Base-by-base conservation (phyloP, 2,329 filamentous ascomycete species). In the Berkeleyomyces basicola region DNA sequence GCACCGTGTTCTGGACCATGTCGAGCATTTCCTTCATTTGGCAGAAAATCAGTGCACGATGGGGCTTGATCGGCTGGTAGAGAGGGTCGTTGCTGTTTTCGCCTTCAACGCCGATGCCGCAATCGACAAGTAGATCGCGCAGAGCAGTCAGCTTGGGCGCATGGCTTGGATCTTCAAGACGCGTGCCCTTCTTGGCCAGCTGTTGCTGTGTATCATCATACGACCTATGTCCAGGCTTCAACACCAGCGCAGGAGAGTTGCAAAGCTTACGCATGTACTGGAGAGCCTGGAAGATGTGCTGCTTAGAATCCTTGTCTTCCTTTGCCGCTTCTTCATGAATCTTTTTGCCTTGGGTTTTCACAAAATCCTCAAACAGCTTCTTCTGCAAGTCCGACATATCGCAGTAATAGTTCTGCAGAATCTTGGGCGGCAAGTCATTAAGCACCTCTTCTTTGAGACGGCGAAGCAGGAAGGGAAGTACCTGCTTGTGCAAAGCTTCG, bases 21-120 rank as follows among this genome's bases (percentile, higher is more conserved):
- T 99, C 93, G 33, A 99, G 80, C 95, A 99, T 99, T 73, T 99
- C 93, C 75, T 99, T 99, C 90, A 99, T 96, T 72, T 99, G 93
- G 70, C 93, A 99, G 79, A 99, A 99, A 67, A 99, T 87, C 37
- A 99, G 82, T 0, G 93, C 95, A 53, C 93, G 88, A 71, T 99
- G 93, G 39, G 92, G 93, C 66, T 93, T 96, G 72, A 99, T 95
- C 47, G 91, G 95, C 72, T 89, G 81, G 69, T 84, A 84, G 14
- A 84, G 75, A 1, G 81, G 81, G 65, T 84, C 81, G 61, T 77
- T 81, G n/a, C n/a, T 31, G 1, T 76, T 74, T 60, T 82, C 80
- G n/a, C 76, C 76, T 66, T 90, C 85, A 46, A 87, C 81, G 40
- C 93, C 93, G 69, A 99, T 99, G 63, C 95, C 95, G 70, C 93